Base-by-base conservation (phyloP, 2,329 filamentous ascomycete species). In the Hymenoscyphus salicellus region DNA sequence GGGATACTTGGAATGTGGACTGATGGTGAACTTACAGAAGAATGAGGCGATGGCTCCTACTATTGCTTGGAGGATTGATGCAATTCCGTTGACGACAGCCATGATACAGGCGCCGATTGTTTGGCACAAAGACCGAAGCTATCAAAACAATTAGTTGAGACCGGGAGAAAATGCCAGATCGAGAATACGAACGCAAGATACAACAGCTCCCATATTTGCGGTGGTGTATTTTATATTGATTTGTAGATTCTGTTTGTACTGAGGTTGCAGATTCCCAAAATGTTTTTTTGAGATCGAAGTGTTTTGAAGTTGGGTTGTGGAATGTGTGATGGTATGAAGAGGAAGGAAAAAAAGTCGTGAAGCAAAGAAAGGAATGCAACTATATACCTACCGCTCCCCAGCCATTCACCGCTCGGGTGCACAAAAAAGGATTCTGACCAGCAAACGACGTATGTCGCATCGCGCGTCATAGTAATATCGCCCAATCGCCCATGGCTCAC, bases 41-140 rank as follows among this genome's bases (percentile, higher is more conserved):
- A 77, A 71, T 20, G 68, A 62, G 33, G 72, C 72, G 49, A 75
- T 74, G 55, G 69, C 74, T 17, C 68, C 67, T 62, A 76, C 71
- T 66, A 76, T 74, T 8, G 69, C 72, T 66, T 72, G 68, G n/a
- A 75, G 71, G 33, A 75, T 67, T n/a, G 65, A 64, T 46, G 73
- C 83, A 67, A 86, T 84, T 60, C 79, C 82, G 69, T 84, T 83
- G 67, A 86, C 80, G 67, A 86, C 79, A 68, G 80, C 80, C 79
- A 84, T 75, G 49, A 76, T 68, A 52, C 71, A 71, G 30, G 70
- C 63, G 38, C 74, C 74, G 65, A 76, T 75, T 60, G 74, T 72
- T 43, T 69, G 73, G 70, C 73, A 75, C 52, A 75, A 56, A 62
- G 68, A 66, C 33, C 68, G 66, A 62, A 76, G 74, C 74, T 76